Evolutionary conservation across 768 basidiomycete species (phyloP), one percentile per base, ranked within the genome.

Genomic region (Daedalea quercina): DNA sequence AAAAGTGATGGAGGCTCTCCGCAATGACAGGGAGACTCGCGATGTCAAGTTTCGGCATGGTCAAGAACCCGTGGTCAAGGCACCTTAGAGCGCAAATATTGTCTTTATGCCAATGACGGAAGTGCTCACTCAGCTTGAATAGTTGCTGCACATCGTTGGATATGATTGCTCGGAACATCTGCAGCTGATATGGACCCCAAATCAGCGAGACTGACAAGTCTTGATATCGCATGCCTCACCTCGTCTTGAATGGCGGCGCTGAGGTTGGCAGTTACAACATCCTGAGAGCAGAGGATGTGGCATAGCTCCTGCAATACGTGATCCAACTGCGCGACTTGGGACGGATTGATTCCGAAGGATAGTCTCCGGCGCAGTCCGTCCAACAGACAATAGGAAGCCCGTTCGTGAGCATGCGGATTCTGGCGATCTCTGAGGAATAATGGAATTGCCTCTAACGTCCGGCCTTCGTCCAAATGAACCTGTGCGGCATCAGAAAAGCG

Each of bases 401-500:
- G 65, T 20, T 52, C 55, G 15, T 62, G 55, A 1, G 74, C 74
- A 0, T 62, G 23, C 2, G 40, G 45, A 12, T 65, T 67, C 0
- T 47, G 45, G 1, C 23, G 57, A 28, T 76, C 73, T 37, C 65
- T 61, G 2, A 81, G 57, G 41, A 82, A 64, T 2, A 77, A 61
- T 15, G 61, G 64, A 9, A 82, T 75, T 0, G 82, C 84, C 11
- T 78, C 72, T 1, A 71, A 26, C 0, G 63, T 64, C 1, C 76
- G 72, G 13, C 78, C 79, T 56, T 81, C 76, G 0, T 65, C 63
- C 3, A 80, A 53, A 57, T 80, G 74, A n/a, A 82, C 59, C 20
- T 77, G 69, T 0, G 81, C 81, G 0, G 84, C 84, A 25, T 84
- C 79, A 1, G 57, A 49, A 43, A 65, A 71, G 54, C 71, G 69